These are phyloP conservation scores for Venturia oleaginea DNA, from an alignment of 2,329 filamentous ascomycete species.

Conservation along the genomic window DNA sequence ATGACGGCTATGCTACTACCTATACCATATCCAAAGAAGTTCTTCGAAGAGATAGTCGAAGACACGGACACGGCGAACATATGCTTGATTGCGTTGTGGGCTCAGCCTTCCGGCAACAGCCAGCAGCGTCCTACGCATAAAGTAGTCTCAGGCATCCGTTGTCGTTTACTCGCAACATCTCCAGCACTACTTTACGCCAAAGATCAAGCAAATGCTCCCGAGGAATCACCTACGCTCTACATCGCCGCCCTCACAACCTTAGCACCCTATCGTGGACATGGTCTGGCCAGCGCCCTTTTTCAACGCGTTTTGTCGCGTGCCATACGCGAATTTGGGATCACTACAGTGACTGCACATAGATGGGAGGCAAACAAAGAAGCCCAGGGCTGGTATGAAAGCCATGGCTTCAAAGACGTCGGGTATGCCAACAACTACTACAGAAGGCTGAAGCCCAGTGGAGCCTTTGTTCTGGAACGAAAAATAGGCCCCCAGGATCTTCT, in stretches of 20 bases:
- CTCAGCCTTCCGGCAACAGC: constrained; percentile 32
- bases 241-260: constrained; percentile 52
- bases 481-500: constrained; percentile 12
- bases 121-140: constrained; percentile 25
- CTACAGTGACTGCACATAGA: constrained; percentile 51
- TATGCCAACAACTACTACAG: constrained; percentile 51
- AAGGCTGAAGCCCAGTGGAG: constrained; percentile 39
- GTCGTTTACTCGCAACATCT: constrained; percentile 29
- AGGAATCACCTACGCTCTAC: constrained; percentile 40
- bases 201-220: background rate
- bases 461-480: constrained; percentile 10
- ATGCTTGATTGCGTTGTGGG: constrained; percentile 51
- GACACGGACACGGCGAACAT: constrained; percentile 44
- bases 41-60: constrained; percentile 51
- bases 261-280: constrained; percentile 49
- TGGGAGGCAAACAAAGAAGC: constrained; percentile 55
- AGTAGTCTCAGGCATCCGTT: constrained; percentile 39
- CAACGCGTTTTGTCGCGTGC: constrained; percentile 25
- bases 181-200: constrained; percentile 11
- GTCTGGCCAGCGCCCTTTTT: constrained; percentile 49
- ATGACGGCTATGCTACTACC: constrained; percentile 51
- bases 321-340: constrained; percentile 39
- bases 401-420: constrained; percentile 45
- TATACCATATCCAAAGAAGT: constrained; percentile 51
- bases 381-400: constrained; percentile 50